Percentiles rank a stretch among this genome's conserved stretches.
Conservation (phyloP, 169 alveolate genomes). For the Neospora caninum region DNA sequence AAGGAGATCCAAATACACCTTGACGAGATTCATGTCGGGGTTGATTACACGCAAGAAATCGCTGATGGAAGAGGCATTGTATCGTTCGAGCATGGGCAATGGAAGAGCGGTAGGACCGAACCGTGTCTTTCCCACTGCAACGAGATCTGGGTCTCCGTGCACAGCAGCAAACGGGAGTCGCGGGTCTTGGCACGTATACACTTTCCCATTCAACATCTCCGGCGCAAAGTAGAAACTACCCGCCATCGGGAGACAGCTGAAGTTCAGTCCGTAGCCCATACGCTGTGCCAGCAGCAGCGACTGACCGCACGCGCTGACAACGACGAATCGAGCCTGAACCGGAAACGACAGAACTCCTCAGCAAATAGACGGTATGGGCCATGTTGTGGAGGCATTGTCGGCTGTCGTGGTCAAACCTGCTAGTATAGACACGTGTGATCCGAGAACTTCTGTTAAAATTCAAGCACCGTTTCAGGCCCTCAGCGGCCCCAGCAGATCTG, state of each 20-base stretch:
- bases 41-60: slow-evolving; percentile 80
- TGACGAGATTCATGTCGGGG: slow-evolving; percentile 76
- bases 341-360: slow-evolving; percentile 43
- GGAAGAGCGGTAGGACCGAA: slow-evolving; percentile 90
- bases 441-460: too few species aligned
- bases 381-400: neutral
- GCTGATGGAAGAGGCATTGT: slow-evolving; percentile 77
- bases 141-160: slow-evolving; percentile 89
- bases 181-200: slow-evolving; percentile 87
- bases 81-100: slow-evolving; percentile 84
- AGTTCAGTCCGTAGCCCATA: slow-evolving; percentile 83
- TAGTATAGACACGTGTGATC: too few species aligned
- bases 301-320: slow-evolving; percentile 87
- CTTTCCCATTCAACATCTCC: slow-evolving; percentile 82
- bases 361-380: neutral
- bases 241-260: slow-evolving; percentile 86
- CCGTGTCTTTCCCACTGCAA: slow-evolving; percentile 78
- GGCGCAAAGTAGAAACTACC: slow-evolving; percentile 87
- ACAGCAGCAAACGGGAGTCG: slow-evolving; percentile 87
- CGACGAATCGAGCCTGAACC: slow-evolving; percentile 82
- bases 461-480: too few species aligned
- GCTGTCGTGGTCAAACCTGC: too few species aligned
- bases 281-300: slow-evolving; percentile 85
- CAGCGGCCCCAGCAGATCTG: too few species aligned
- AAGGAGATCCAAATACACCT: slow-evolving; percentile 79